A percentile compares a stretch with the other conserved stretches of the same genome.
Evolutionary conservation across 805 yeast species (phyloP).

Genomic region (Ogataea neopini): DNA sequence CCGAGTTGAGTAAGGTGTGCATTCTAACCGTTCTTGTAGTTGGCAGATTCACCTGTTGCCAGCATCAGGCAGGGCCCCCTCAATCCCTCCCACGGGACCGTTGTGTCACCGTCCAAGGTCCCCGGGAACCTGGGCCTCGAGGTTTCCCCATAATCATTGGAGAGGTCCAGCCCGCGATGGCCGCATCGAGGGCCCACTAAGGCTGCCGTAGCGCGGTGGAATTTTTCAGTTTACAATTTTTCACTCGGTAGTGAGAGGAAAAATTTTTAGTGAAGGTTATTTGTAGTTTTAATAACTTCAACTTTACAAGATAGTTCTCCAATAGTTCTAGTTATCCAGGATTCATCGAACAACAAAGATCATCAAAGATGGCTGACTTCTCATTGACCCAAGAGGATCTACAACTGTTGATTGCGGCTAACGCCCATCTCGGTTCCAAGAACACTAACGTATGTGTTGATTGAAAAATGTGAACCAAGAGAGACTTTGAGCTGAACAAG

Average conservation of each 20-base stretch:
- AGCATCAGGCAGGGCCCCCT: not conserved
- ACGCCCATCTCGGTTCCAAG: constrained; percentile 99
- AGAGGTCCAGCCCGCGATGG: not conserved
- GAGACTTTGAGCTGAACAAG: not conserved
- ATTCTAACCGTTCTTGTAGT: not conserved
- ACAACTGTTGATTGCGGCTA: constrained; percentile 98
- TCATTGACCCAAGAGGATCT: constrained; percentile 89
- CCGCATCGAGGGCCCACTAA: not conserved
- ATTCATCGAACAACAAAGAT: constrained; percentile 11
- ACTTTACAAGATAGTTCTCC: constrained; percentile 1
- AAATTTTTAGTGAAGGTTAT: constrained; percentile 17
- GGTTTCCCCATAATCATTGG: no score
- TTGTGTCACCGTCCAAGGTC: no score
- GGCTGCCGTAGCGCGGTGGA: constrained; percentile 6
- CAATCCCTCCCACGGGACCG: not conserved
- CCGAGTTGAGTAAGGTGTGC: not conserved
- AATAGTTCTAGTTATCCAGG: constrained; percentile 5
- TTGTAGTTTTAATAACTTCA: constrained; percentile 15
- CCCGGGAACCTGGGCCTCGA: no score
- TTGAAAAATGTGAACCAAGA: not conserved
- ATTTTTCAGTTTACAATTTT: constrained; percentile 17
- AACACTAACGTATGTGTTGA: constrained; percentile 88
- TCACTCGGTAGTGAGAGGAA: constrained; percentile 11
- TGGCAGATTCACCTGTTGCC: not conserved
- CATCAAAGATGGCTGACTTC: constrained; percentile 38